phyloP scores from a whole-genome alignment of 306 rosid genomes.

The Malus asiatica region DNA sequence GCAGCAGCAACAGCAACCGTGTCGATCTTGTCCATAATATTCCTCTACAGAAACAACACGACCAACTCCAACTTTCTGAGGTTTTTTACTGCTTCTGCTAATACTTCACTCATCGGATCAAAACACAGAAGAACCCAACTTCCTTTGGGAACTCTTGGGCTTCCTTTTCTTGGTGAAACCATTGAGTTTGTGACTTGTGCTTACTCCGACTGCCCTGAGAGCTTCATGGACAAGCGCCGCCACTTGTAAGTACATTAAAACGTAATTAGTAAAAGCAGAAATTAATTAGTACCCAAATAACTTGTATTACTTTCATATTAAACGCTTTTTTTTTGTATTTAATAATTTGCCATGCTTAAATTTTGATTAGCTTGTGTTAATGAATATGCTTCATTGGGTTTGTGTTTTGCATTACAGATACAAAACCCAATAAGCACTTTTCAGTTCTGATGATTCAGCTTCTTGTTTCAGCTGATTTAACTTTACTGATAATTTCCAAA shows the following conservation, averaged over 20 bases:
- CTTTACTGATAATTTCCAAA: too few relatives aligned
- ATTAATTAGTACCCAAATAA: background rate
- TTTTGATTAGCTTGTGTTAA: too few relatives aligned
- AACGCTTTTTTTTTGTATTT: background rate
- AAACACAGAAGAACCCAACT: constrained; percentile 34
- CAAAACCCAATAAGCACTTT: too few relatives aligned
- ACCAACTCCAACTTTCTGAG: background rate
- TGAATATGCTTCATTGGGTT: too few relatives aligned
- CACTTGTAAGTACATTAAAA: constrained; percentile 35
- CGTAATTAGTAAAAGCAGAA: background rate
- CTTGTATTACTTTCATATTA: background rate
- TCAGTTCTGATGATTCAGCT: too few relatives aligned
- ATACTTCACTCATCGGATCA: constrained; percentile 23
- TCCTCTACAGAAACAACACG: constrained; percentile 38
- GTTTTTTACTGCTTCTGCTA: too few relatives aligned
- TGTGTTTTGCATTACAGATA: too few relatives aligned
- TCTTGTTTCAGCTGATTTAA: too few relatives aligned
- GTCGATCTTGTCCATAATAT: constrained; percentile 28
- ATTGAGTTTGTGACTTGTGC: constrained; percentile 71
- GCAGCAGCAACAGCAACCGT: constrained; percentile 20
- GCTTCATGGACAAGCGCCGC: constrained; percentile 74
- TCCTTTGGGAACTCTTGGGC: constrained; percentile 85
- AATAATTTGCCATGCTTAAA: background rate
- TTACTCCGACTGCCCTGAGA: constrained; percentile 86
- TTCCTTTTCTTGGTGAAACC: constrained; percentile 91